Base-by-base conservation (phyloP, 768 basidiomycete genomes). In the Jaapia argillacea region DNA sequence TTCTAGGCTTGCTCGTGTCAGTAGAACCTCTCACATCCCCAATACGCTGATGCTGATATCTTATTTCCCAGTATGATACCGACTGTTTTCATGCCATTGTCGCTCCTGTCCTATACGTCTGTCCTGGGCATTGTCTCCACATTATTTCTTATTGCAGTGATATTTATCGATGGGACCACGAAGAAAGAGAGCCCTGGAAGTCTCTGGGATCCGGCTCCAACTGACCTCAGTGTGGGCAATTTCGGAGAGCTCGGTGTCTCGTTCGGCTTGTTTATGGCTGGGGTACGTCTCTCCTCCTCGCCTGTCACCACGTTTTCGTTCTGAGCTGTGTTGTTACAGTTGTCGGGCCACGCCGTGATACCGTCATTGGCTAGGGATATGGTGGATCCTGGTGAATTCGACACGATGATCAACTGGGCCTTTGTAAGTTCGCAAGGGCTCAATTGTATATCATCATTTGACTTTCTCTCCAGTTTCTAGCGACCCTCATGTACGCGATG, bases 241-340 rank as follows among this genome's bases (percentile, higher is more conserved):
- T 62, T 68, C 48, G 62, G 62, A 16, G 72, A 83, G 43, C 65
- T 94, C 25, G 85, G 90, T 1, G 60, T 94, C 22, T 77, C 85
- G 12, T 84, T 92, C 51, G 93, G 93, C 2, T 67, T 98, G 48
- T 79, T 97, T 54, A 90, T 98, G 80, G 86, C 88, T 5, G 90
- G 92, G 13, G 88, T 90, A 56, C 55, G 75, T 56, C 39, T 45
- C 16, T 40, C 20, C 20, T 37, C 20, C 25, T 49, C 18, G 4
- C 40, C 40, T 6, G 6, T 14, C n/a, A n/a, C n/a, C n/a, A n/a
- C n/a, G n/a, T n/a, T n/a, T n/a, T n/a, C n/a, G n/a, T n/a, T n/a
- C n/a, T n/a, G n/a, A n/a, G 12, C 6, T 7, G 13, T 42, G 36
- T 36, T 21, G 22, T 6, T 23, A 26, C 51, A 90, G 79, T 93